Base-by-base conservation (phyloP, 163 green algal genomes). In the Picocystis sp. region DNA sequence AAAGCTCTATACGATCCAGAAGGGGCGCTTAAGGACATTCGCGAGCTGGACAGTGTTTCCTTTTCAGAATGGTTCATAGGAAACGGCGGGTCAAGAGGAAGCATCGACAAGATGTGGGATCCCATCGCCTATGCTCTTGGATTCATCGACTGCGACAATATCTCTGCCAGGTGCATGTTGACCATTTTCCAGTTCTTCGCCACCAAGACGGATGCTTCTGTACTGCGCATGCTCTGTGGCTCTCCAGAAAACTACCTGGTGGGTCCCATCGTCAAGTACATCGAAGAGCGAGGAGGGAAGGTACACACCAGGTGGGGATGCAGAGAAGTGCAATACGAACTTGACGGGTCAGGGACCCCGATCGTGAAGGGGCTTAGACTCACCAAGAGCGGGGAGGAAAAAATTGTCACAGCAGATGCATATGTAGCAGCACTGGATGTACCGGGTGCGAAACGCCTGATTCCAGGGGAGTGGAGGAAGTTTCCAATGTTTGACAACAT, bases 71-170 rank as follows among this genome's bases (percentile, higher is more conserved):
- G 84, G 84, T 94, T 93, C 69, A 81, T 74, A 19, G 22, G 62
- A 61, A 51, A 64, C 15, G 62, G 67, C 22, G 87, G 87, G 34
- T 77, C 50, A 49, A 69, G 82, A 42, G 65, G 63, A 11, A 87
- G 75, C 63, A 92, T 96, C 52, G 76, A 92, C 54, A 75, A 83
- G 41, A 95, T 96, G 85, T 96, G 87, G 87, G 81, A 95, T 70
- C 86, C 86, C 24, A 93, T 95, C 38, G 83, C 87, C 2, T 96
- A 96, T 58, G 87, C 87, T 12, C 74, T 96, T 23, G 87, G 87
- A 22, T 96, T 96, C 71, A 66, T 96, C 44, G 77, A 96, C 71
- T 96, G 87, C 71, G 80, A 96, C 46, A 69, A 96, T 67, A 96
- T 96, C 71, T 83, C 65, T 11, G 87, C 87, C 0, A 75, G 87